Percentiles rank a stretch among this genome's conserved stretches.
These are phyloP conservation scores for Mycena pura DNA, from an alignment of 768 basidiomycete species.

Conservation along the genomic window DNA sequence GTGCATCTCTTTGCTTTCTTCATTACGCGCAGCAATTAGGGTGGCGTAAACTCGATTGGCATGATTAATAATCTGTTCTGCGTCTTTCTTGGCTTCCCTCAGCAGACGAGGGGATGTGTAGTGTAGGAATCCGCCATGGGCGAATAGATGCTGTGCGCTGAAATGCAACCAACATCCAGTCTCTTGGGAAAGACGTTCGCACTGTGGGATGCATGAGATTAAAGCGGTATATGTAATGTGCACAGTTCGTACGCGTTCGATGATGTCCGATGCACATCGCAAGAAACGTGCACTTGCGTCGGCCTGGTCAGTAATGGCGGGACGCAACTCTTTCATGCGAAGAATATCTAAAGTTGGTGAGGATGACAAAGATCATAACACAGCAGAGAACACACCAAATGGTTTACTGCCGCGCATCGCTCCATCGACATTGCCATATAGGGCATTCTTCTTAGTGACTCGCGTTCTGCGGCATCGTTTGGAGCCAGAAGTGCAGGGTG, in stretches of 20 bases:
- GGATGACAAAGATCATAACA: neutral
- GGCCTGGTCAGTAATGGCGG: neutral
- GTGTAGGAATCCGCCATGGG: neutral
- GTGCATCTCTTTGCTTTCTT: neutral
- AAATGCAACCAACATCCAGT: conserved; percentile 7
- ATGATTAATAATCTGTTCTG: neutral
- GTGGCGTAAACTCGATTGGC: neutral
- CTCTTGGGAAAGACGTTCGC: neutral
- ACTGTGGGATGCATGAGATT: neutral
- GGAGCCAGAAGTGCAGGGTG: neutral
- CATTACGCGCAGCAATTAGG: neutral
- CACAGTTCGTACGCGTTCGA: neutral
- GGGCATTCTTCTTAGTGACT: neutral
- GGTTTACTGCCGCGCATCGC: neutral
- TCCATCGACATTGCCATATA: neutral
- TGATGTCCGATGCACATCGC: neutral
- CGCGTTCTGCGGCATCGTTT: neutral
- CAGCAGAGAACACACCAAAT: neutral
- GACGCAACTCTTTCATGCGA: neutral
- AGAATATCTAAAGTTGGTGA: neutral
- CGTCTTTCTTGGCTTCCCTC: neutral
- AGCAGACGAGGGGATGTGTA: neutral
- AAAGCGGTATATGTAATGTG: neutral
- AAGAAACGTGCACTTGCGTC: neutral
- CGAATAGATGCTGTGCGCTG: neutral